phyloP scores from a whole-genome alignment of 2,329 filamentous ascomycete species.

The Microsporum ferrugineum region DNA sequence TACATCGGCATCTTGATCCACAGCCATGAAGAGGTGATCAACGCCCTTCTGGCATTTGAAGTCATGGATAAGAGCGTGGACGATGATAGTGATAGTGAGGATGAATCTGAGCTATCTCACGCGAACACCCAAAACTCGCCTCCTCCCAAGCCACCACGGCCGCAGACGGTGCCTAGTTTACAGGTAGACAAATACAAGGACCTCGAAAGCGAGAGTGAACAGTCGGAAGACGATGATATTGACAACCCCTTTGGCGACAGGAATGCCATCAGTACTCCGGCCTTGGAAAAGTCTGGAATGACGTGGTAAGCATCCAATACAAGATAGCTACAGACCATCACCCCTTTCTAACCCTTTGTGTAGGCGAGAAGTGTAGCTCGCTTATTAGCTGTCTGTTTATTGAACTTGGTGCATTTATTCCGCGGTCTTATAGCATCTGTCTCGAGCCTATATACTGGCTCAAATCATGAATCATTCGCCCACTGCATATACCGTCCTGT shows the following conservation, averaged over 20 bases:
- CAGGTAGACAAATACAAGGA: slow-evolving; percentile 40
- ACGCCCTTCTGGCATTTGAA: slow-evolving; percentile 85
- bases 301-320: slow-evolving; percentile 24
- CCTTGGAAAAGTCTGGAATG: slow-evolving; percentile 22
- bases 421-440: not conserved
- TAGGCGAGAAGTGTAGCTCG: slow-evolving; percentile 5
- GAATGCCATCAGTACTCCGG: slow-evolving; percentile 46
- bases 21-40: slow-evolving; percentile 92
- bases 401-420: not conserved
- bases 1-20: slow-evolving; percentile 84
- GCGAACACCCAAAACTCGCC: slow-evolving; percentile 26
- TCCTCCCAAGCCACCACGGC: slow-evolving; percentile 31
- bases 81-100: slow-evolving; percentile 54
- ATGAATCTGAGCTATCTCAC: slow-evolving; percentile 37
- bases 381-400: not conserved
- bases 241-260: slow-evolving; percentile 78
- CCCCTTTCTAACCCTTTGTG: not conserved
- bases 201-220: slow-evolving; percentile 42
- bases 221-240: slow-evolving; percentile 58
- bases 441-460: not conserved
- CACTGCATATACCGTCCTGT: too few relatives aligned
- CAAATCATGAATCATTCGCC: not conserved
- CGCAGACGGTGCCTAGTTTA: slow-evolving; percentile 35
- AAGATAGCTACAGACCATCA: not conserved
- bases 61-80: slow-evolving; percentile 60